phyloP scores from a whole-genome alignment of 2,329 filamentous ascomycete genomes.

The Rhynchosporium graminicola region DNA sequence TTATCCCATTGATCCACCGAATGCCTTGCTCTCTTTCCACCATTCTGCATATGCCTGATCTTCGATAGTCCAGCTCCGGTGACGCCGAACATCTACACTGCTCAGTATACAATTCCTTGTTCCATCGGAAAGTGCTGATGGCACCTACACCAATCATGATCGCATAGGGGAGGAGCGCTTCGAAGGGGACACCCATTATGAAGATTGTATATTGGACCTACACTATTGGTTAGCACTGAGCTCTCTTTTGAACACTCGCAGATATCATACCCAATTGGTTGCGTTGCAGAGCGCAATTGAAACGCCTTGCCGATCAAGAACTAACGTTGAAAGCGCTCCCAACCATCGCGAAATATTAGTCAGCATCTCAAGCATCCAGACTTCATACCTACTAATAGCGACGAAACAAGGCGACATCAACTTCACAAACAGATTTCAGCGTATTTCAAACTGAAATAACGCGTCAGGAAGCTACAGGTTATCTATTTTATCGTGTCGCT shows the following conservation, averaged over 20 bases:
- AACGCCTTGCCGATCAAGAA: slow-evolving; percentile 17
- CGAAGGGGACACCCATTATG: slow-evolving; percentile 46
- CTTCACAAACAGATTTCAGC: slow-evolving; percentile 33
- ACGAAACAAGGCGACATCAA: slow-evolving; percentile 31
- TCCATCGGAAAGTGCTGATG: background rate
- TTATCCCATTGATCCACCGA: slow-evolving; percentile 46
- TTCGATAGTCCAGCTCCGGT: slow-evolving; percentile 44
- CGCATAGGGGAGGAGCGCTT: slow-evolving; percentile 45
- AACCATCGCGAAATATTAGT: background rate
- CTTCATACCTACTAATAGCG: slow-evolving; percentile 7
- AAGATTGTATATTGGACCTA: slow-evolving; percentile 31
- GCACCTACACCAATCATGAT: slow-evolving; percentile 44
- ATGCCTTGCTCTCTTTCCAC: slow-evolving; percentile 44
- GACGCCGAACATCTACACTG: slow-evolving; percentile 44
- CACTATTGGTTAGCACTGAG: slow-evolving; percentile 20
- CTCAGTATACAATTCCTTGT: slow-evolving; percentile 27
- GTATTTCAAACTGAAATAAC: slow-evolving; percentile 38
- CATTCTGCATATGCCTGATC: slow-evolving; percentile 44
- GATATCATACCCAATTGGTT: slow-evolving; percentile 27
- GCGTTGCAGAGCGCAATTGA: slow-evolving; percentile 29
- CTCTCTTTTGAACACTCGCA: background rate
- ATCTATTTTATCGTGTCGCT: slow-evolving; percentile 28
- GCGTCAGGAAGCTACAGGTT: slow-evolving; percentile 37
- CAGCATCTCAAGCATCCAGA: background rate
- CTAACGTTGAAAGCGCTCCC: slow-evolving; percentile 30